Evolutionary conservation across 2,329 filamentous ascomycete species (phyloP).

Genomic region (Malbranchea cinnamomea): DNA sequence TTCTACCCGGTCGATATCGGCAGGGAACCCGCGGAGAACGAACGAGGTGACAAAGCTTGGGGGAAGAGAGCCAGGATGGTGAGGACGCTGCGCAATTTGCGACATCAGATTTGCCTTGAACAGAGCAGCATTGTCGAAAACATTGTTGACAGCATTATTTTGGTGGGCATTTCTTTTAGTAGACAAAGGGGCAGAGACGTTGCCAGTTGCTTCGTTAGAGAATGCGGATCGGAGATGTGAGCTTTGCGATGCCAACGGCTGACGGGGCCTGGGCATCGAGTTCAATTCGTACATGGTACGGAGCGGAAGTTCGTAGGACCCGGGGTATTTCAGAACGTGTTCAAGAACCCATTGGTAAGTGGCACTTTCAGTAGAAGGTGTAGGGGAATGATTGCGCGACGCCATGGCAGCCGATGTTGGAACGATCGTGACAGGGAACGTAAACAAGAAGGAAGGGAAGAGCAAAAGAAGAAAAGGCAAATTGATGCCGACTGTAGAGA

Average conservation of each 20-base stretch:
- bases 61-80: constrained; percentile 47
- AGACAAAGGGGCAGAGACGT: constrained; percentile 13
- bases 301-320: constrained; percentile 50
- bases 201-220: constrained; percentile 21
- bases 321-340: constrained; percentile 45
- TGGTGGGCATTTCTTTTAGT: constrained; percentile 13
- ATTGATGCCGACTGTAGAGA: too few species aligned
- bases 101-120: constrained; percentile 28
- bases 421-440: too few species aligned
- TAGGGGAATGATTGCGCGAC: background rate
- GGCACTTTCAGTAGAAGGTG: constrained; percentile 23
- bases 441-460: too few species aligned
- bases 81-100: constrained; percentile 43
- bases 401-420: background rate
- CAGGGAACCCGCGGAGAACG: constrained; percentile 43
- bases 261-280: constrained; percentile 35
- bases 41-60: constrained; percentile 49
- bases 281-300: constrained; percentile 55
- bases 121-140: constrained; percentile 24
- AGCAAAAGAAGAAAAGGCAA: too few species aligned
- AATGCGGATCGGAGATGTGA: constrained; percentile 20
- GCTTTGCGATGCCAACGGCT: constrained; percentile 13
- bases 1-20: constrained; percentile 42
- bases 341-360: constrained; percentile 41
- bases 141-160: constrained; percentile 11